Conservation (phyloP, 495 filamentous ascomycete genomes). For the Lophiostoma macrostomum region DNA sequence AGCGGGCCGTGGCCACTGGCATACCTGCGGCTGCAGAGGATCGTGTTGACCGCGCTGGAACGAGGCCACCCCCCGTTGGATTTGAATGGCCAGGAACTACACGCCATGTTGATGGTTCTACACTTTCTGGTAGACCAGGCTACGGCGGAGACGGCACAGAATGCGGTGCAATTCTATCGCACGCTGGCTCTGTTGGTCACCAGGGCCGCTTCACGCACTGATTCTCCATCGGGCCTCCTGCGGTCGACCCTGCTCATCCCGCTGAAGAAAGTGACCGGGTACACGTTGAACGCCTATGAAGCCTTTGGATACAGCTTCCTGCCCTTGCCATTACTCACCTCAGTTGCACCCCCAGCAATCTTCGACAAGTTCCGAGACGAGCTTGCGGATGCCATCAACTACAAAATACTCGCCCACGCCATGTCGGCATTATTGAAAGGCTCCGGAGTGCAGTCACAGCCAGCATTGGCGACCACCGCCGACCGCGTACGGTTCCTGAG, state of each 20-base stretch:
- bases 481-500: conserved; percentile 68
- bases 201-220: too few species aligned
- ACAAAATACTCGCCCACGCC: conserved; percentile 52
- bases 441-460: conserved; percentile 28
- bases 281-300: conserved; percentile 53
- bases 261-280: conserved; percentile 45
- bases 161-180: conserved; percentile 38
- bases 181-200: conserved; percentile 30
- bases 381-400: conserved; percentile 52
- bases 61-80: not conserved
- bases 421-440: conserved; percentile 41
- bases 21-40: conserved; percentile 38
- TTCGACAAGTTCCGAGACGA: conserved; percentile 40
- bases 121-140: conserved; percentile 31
- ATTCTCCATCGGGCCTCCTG: too few species aligned
- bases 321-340: conserved; percentile 45
- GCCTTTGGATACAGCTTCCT: conserved; percentile 58
- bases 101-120: conserved; percentile 16
- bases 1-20: conserved; percentile 38
- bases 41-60: conserved; percentile 34
- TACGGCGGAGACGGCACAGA: conserved; percentile 26
- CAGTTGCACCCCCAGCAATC: conserved; percentile 40
- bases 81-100: conserved; percentile 1
- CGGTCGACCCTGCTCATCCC: too few species aligned
- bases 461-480: conserved; percentile 35